Evolutionary conservation across 768 basidiomycete species (phyloP), one percentile per base, ranked within the genome.

Genomic region (Podaxis sp.): DNA sequence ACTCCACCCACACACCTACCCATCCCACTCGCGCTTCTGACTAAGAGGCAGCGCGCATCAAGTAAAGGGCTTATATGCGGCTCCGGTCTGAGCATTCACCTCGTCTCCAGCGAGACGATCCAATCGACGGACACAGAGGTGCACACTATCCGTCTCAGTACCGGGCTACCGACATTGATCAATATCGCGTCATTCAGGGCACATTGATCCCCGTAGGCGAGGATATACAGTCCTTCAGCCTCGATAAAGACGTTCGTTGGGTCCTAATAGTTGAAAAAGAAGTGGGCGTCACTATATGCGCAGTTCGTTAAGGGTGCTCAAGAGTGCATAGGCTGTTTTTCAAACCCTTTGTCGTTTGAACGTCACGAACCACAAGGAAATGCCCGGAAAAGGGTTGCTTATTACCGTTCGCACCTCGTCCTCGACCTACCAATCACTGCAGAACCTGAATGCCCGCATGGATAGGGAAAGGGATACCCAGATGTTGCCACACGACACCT

Each of bases 401-500:
- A 80, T 96, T 66, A 96, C 95, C 4, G 95, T 92, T 63, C 51
- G 71, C 57, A 10, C 7, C 47, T 35, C 54, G 7, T 46, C 28
- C 37, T 14, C 38, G 32, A 16, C 47, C 35, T 16, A 53, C 9
- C 7, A 32, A 23, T 27, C 25, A 35, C 9, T 23, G 21, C 27
- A 46, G 35, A 32, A 28, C 16, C 40, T 32, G 32, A 55, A 11
- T 23, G n/a, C 16, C 46, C 9, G 3, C 21, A 35, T 14, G 38
- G 32, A 13, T 56, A 97, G 95, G 97, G 97, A 0, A 98, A 97
- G 71, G 97, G 97, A 2, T 98, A 96, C 73, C 97, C 97, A 0
- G 97, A 99, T 69, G 73, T 97, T 3, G 89, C 94, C 2, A 96
- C 97, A 0, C 82, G 94, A 5, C 87, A 95, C 64, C 79, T 98